Conservation (phyloP, 139 green algal genomes). For the Chlorella sp. region DNA sequence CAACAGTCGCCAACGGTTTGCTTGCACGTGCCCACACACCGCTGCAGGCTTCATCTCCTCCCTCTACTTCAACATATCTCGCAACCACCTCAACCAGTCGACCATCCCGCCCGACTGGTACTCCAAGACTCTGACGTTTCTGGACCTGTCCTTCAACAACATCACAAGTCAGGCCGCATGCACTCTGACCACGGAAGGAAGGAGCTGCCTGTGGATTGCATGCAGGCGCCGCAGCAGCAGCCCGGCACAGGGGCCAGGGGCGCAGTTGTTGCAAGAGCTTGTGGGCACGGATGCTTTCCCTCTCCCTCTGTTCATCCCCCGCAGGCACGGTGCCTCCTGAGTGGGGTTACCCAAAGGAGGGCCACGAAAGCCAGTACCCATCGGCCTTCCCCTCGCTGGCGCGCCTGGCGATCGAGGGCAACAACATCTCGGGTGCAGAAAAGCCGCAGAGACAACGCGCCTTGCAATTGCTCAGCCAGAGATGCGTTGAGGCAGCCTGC, state of each 20-base stretch:
- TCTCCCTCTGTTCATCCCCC: background rate
- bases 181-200: too few species aligned
- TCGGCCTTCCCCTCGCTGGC: constrained; percentile 10
- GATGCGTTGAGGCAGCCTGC: too few species aligned
- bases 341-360: constrained; percentile 1
- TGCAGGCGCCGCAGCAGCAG: too few species aligned
- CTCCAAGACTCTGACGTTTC: background rate
- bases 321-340: background rate
- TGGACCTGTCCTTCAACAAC: background rate
- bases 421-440: constrained; percentile 5
- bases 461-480: too few species aligned
- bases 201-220: too few species aligned
- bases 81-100: background rate
- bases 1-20: too few species aligned
- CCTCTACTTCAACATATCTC: background rate
- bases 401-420: constrained; percentile 7
- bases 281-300: too few species aligned
- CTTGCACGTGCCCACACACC: too few species aligned
- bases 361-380: background rate
- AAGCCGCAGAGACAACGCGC: too few species aligned
- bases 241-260: too few species aligned
- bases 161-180: background rate
- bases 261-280: too few species aligned
- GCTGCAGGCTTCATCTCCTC: constrained; percentile 7
- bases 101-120: constrained; percentile 17